phyloP scores from a whole-genome alignment of 1,284 basidiomycete species.

The Sporisorium exsertum region DNA sequence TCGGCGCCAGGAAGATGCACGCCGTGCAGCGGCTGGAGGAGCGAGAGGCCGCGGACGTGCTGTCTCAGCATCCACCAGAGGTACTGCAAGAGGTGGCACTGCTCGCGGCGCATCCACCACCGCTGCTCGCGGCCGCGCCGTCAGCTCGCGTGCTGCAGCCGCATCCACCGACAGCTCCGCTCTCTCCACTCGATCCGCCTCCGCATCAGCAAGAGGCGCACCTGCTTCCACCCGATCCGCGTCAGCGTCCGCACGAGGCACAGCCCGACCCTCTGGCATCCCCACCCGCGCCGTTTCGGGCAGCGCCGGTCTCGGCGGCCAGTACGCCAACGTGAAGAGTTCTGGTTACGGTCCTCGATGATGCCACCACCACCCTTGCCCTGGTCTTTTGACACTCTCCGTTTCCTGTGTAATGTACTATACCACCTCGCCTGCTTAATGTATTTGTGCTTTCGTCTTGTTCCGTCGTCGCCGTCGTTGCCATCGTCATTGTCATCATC shows the following conservation, averaged over 20 bases:
- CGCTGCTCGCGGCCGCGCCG: slow-evolving; percentile 23
- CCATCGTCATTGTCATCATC: background rate
- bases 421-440: background rate
- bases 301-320: slow-evolving; percentile 51
- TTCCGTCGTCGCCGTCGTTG: background rate
- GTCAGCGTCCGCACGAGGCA: slow-evolving; percentile 13
- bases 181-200: slow-evolving; percentile 4
- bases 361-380: background rate
- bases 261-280: slow-evolving; percentile 32
- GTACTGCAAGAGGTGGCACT: slow-evolving; percentile 16
- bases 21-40: slow-evolving; percentile 10
- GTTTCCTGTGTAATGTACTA: background rate
- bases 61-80: slow-evolving; percentile 27
- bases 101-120: slow-evolving; percentile 20
- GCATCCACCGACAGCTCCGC: slow-evolving; percentile 6
- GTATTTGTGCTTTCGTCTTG: slow-evolving; percentile 3
- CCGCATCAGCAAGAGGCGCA: slow-evolving; percentile 12
- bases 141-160: slow-evolving; percentile 15
- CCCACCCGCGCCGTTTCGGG: slow-evolving; percentile 36
- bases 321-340: slow-evolving; percentile 56
- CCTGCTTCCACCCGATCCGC: slow-evolving; percentile 21
- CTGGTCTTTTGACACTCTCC: background rate
- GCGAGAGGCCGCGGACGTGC: slow-evolving; percentile 18
- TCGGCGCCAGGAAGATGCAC: slow-evolving; percentile 17
- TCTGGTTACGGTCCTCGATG: slow-evolving; percentile 51